Evolutionary conservation across 2,329 filamentous ascomycete genomes (phyloP), one percentile per base, ranked within the genome.

Genomic region (Aspergillus hiratsukae): DNA sequence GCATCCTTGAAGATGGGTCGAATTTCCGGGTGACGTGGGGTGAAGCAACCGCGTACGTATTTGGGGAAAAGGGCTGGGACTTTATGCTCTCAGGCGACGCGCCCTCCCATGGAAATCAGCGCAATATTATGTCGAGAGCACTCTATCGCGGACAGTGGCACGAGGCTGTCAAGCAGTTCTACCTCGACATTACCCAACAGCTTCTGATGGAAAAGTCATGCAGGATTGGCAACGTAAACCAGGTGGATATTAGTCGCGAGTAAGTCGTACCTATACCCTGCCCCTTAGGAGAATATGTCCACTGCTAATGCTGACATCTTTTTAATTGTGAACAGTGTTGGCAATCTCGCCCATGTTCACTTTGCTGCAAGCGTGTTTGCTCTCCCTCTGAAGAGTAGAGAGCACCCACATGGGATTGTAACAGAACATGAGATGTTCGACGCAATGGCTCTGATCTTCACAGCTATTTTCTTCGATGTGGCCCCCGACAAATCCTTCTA

Each of bases 231-330:
- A 81, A 81, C 8, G 79, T 80, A 54, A 82, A 82, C 51, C 86
- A 90, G 67, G 81, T 91, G 46, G 90, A 94, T 63, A 79, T 92
- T 80, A 81, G 83, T 37, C 77, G 82, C 56, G 82, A 84, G 69
- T 75, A 71, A 68, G 74, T 14, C 11, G n/a, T 21, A 50, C 25
- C 21, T 37, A 10, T 50, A 23, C 25, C 14, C 14, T 31, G 19
- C 41, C 62, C 3, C 29, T 14, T 31, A 31, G 4, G 10, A 31
- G 29, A 31, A 14, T 4, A 31, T 31, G 10, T 11, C 10, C 29
- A 14, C 3, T 4, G 29, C 29, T 11, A 31, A 31, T 31, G 29
- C 29, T 31, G 10, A 41, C 29, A 27, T 50, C 29, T 31, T 4
- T 6, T 51, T 55, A 40, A 58, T 57, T 43, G 55, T n/a, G 29